Evolutionary conservation across 1,284 basidiomycete species (phyloP), one percentile per base, ranked within the genome.

Genomic region (Bjerkandera adusta): DNA sequence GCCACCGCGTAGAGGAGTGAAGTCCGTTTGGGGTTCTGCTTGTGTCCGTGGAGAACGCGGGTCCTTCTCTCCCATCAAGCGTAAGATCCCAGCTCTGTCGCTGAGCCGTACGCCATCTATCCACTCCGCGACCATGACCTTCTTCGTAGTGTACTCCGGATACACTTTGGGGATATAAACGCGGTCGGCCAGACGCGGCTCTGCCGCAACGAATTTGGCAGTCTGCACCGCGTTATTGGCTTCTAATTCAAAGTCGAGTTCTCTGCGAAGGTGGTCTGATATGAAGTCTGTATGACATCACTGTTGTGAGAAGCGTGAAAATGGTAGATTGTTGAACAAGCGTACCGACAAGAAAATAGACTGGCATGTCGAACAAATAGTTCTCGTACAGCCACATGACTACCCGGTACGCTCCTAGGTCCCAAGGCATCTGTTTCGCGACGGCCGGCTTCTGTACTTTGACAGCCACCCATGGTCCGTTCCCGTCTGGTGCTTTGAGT

Each of bases 371-470:
- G 59, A 92, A 92, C 1, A 83, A 70, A 71, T 79, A 81, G 30
- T 83, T 69, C 54, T 87, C 84, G 56, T 85, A 85, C 57, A 83
- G 70, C 83, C 83, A 87, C 81, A 87, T 85, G 1, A 85, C 83
- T 3, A 70, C 55, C 11, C 77, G 67, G 58, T 79, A 86, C 3
- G 76, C 79, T 20, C 70, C 79, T 21, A 93, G 67, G 63, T 93
- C 90, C 82, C 84, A 91, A 50, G 89, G 82, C 67, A 90, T 84
- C 68, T 96, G 92, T 57, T 80, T 89, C 43, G 72, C 75, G 13
- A 96, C 90, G 24, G 83, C 87, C 0, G 90, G 92, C 57, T 93
- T 94, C 68, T 95, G 90, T n/a, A 93, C 73, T 68, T 95, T 95
- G 53, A 96, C 92, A 0, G 92, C 92, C 1, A 95, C 92, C 75